Conservation (phyloP, 2,329 filamentous ascomycete species). For the Ophiobolus disseminans region DNA sequence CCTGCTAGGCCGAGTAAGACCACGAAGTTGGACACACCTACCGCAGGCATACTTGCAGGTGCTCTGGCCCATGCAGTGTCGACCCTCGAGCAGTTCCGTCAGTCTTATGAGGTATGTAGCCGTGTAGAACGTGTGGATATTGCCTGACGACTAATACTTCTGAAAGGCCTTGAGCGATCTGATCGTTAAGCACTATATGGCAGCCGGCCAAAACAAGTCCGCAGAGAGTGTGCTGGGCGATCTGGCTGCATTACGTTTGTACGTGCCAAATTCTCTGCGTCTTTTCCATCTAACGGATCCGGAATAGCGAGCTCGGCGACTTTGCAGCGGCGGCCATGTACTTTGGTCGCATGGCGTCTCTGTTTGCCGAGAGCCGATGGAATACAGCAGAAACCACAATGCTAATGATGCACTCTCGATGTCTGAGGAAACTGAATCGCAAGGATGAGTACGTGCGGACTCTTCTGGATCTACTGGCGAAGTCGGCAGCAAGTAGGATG, state of each 20-base stretch:
- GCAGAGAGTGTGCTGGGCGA: conserved; percentile 82
- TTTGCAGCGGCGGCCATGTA: conserved; percentile 76
- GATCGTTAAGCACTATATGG: conserved; percentile 80
- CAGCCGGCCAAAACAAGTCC: conserved; percentile 79
- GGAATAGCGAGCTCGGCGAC: conserved; percentile 67
- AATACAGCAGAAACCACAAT: conserved; percentile 79
- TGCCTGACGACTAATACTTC: conserved; percentile 41
- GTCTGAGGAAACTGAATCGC: conserved; percentile 76
- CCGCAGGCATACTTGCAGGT: conserved; percentile 37
- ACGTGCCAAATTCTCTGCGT: conserved; percentile 1
- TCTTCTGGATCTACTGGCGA: conserved; percentile 75
- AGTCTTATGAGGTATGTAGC: conserved; percentile 48
- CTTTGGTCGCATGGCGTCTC: conserved; percentile 76
- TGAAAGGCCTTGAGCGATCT: conserved; percentile 79
- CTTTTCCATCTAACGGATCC: not conserved
- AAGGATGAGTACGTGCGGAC: conserved; percentile 81
- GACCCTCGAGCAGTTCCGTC: conserved; percentile 49
- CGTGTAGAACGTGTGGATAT: too few species aligned
- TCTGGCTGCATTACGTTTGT: conserved; percentile 81
- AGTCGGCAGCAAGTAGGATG: conserved; percentile 58
- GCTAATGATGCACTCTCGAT: conserved; percentile 84
- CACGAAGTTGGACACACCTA: conserved; percentile 13
- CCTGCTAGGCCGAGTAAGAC: conserved; percentile 8
- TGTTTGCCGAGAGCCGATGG: conserved; percentile 80
- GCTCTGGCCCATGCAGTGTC: conserved; percentile 43